Base-by-base conservation (phyloP, 2,329 filamentous ascomycete genomes). In the Saccharata proteae region DNA sequence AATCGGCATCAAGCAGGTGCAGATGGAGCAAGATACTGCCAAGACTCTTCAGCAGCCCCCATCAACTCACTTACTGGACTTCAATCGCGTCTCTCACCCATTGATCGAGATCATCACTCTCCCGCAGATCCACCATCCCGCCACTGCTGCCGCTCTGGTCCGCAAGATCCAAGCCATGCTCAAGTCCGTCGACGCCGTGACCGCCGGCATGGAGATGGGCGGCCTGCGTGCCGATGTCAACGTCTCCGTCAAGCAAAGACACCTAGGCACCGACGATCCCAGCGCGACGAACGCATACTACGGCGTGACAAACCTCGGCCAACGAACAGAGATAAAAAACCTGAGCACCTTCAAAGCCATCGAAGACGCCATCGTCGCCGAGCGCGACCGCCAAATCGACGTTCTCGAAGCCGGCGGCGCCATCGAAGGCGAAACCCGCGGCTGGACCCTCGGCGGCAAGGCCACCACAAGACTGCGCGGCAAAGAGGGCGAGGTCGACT, bases 401-500 rank as follows among this genome's bases (percentile, higher is more conserved):
- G 67, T 93, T 3, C 62, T 96, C 0, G 77, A 90, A 48, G 63
- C 65, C 4, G 88, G 88, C 1, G 81, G 81, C 1, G 57, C 62
- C 0, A 69, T 94, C 29, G 69, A 76, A 41, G 83, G 86, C 26
- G 90, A 98, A 60, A 98, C 90, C 6, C 71, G 90, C 35, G 88
- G 90, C 5, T 98, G 86, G 85, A 80, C 83, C 1, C 69, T 93
- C 15, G 85, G 85, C 3, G 78, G 75, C 40, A 84, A 74, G 4
- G 78, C 85, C 51, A 96, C 90, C 3, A 75, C 74, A 36, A 71
- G 79, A 23, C 61, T 98, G 25, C 72, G 90, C 46, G 84, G 84
- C 16, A 98, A 98, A 54, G 90, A 96, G 54, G 90, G 90, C 28
- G 88, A 93, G 49, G 85, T 96, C 5, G 90, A 98, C 55, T 98